Base-by-base conservation (phyloP, 116 monocot genomes). In the Zostera marina region DNA sequence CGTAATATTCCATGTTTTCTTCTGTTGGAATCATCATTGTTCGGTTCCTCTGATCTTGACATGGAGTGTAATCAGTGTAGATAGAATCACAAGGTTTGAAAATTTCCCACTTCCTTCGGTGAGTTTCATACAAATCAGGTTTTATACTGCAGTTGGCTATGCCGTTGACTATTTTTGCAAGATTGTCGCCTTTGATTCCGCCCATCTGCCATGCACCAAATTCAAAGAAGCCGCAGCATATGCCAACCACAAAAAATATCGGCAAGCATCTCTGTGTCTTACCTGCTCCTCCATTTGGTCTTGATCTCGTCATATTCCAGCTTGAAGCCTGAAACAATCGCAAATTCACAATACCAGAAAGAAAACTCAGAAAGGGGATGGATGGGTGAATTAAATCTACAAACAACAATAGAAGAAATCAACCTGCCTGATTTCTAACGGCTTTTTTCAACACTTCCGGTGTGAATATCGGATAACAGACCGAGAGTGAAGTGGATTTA, bases 31-130 rank as follows among this genome's bases (percentile, higher is more conserved):
- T 75, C 5, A 44, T 65, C 88, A 83, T 88, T 56, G 83, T 77
- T 60, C 70, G 69, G 4, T 71, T 72, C 7, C 71, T 68, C 63
- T 77, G 80, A 54, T 80, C 77, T 16, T 88, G 80, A 46, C 88
- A 88, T 46, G 88, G 88, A 65, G 83, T 88, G 63, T 88, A 72
- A 71, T 88, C 80, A 15, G 80, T 73, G 49, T 77, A 80, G 1
- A 8, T 66, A 42, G 68, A 47, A 66, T 68, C 63, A 53, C 88
- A 88, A 72, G 80, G 70, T 64, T 77, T 41, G 63, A 80, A 88
- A 2, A 53, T 39, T 70, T 63, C 58, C 17, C 45, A 45, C 46
- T 26, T 60, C 39, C 43, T 63, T 26, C 76, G 79, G 66, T 88
- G 88, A 44, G 77, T 77, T 24, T 88, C 74, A 66, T 74, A 83